These are phyloP conservation scores for Neostapfia colusana DNA, from an alignment of 176 grass and related monocot genomes.

Conservation along the genomic window DNA sequence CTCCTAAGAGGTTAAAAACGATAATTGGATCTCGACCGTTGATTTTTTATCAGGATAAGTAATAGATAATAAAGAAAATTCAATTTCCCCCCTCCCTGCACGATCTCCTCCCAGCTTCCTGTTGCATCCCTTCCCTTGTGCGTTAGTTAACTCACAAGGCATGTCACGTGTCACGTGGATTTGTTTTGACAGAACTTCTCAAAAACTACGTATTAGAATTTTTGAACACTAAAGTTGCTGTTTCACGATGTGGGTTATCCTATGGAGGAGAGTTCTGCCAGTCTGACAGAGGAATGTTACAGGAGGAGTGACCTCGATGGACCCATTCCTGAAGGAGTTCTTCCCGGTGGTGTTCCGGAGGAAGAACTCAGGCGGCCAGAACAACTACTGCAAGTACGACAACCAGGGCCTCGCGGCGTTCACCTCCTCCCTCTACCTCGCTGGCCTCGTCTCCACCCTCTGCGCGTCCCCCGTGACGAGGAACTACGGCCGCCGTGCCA, in stretches of 20 bases:
- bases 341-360: conserved; percentile 68
- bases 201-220: not conserved
- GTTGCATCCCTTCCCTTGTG: too few relatives aligned
- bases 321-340: conserved; percentile 91
- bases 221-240: not conserved
- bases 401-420: conserved; percentile 75
- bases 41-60: too few relatives aligned
- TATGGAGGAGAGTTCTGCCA: not conserved
- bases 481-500: conserved; percentile 79
- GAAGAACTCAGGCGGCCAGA: conserved; percentile 60
- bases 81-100: too few relatives aligned
- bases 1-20: not conserved
- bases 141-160: too few relatives aligned
- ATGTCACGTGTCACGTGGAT: too few relatives aligned
- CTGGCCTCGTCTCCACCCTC: conserved; percentile 74
- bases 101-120: too few relatives aligned
- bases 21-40: too few relatives aligned
- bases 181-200: too few relatives aligned
- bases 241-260: not conserved
- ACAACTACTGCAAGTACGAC: conserved; percentile 96
- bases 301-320: conserved; percentile 93
- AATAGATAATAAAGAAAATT: too few relatives aligned
- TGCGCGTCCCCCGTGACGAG: conserved; percentile 72
- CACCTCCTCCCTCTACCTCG: conserved; percentile 81
- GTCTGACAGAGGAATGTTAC: conserved; percentile 33